Conservation (phyloP, 345 rosid genomes). For the Lumnitzera racemosa region DNA sequence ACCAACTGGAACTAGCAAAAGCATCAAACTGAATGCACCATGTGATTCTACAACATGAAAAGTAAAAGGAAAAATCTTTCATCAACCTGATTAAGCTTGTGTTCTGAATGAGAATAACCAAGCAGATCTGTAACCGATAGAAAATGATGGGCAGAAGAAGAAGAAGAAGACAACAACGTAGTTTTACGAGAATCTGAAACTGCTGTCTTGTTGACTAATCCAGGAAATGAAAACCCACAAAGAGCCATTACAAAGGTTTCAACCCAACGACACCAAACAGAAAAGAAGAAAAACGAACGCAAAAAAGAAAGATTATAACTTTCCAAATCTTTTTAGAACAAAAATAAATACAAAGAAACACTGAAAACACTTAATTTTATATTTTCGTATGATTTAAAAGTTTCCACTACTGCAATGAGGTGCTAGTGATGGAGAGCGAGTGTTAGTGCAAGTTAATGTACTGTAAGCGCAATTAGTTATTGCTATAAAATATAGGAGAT, state of each 20-base stretch:
- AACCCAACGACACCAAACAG: background rate
- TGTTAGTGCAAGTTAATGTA: too few relatives aligned
- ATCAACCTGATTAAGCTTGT: slow-evolving; percentile 34
- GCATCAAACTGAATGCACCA: background rate
- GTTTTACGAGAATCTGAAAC: slow-evolving; percentile 32
- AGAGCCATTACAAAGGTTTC: slow-evolving; percentile 43
- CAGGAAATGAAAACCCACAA: slow-evolving; percentile 60
- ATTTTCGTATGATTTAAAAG: too few relatives aligned
- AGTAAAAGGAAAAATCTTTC: background rate
- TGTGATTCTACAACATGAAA: too few relatives aligned
- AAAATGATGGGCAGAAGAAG: slow-evolving; percentile 35
- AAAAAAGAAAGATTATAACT: background rate
- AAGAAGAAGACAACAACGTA: slow-evolving; percentile 18
- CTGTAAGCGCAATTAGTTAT: too few relatives aligned
- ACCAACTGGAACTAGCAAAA: background rate
- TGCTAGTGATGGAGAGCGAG: too few relatives aligned
- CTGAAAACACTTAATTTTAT: too few relatives aligned
- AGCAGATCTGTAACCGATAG: slow-evolving; percentile 43
- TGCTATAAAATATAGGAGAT: too few relatives aligned
- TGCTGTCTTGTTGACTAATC: slow-evolving; percentile 24
- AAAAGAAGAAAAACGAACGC: background rate
- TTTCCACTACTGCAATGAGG: too few relatives aligned
- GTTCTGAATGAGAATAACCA: slow-evolving; percentile 17
- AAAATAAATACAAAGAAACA: too few relatives aligned
- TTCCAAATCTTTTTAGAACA: background rate